Base-by-base conservation (phyloP, 768 basidiomycete genomes). In the Leccinum broughii region DNA sequence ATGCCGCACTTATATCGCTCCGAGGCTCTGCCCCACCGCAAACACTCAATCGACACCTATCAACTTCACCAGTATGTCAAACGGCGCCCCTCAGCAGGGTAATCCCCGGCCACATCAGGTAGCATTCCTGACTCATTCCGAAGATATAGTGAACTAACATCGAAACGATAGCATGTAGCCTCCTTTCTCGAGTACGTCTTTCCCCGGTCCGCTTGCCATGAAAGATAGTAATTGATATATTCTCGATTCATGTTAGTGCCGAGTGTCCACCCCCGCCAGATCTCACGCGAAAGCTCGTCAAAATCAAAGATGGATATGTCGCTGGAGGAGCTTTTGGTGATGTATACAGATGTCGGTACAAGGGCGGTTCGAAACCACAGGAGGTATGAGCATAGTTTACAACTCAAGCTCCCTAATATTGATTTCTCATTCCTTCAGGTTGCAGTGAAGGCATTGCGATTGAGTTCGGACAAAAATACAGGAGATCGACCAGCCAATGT, bases 231-330 rank as follows among this genome's bases (percentile, higher is more conserved):
- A 24, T 24, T 24, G 24, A 24, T 24, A 24, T 3, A 24, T 41
- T n/a, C 8, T 72, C 4, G 68, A 66, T 51, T 72, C 71, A 4
- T 8, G 20, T n/a, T 15, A 49, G 48, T 49, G 48, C 13, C 14
- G 6, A 24, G 48, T 26, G 48, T 49, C 48, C 24, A 17, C n/a
- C 51, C 9, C 51, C 51, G n/a, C 17, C 51, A 34, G 51, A 52
- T n/a, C 51, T 52, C 51, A 52, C 51, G 7, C 2, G 5, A 15
- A 17, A 20, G 4, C n/a, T 52, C n/a, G 17, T 52, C 17, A 34
- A 7, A 30, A 32, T 13, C 6, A 52, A 8, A 7, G 32, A n/a
- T 52, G 10, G 13, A 11, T 52, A 22, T 34, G 17, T 32, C 28
- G n/a, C 17, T 20, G 51, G 51, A 20, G 51, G 51, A 4, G 1